These are phyloP conservation scores for Paraconiothyrium brasiliense DNA, from an alignment of 2,329 filamentous ascomycete genomes.

Conservation along the genomic window DNA sequence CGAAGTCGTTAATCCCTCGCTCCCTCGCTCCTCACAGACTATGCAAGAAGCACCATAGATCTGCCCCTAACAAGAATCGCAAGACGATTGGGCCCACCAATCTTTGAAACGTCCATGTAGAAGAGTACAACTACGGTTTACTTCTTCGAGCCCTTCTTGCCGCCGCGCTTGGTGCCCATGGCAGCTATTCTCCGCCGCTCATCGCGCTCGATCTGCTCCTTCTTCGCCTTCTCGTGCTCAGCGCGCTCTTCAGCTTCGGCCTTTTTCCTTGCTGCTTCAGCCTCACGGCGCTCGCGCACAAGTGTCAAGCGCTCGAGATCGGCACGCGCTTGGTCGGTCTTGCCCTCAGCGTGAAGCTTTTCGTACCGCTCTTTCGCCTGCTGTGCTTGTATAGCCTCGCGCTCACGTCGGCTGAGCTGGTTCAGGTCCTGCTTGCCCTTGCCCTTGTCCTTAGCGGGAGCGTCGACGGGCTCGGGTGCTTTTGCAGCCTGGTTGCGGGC, in stretches of 20 bases:
- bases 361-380: conserved; percentile 90
- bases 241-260: conserved; percentile 66
- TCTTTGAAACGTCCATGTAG: neutral
- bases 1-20: conserved; percentile 19
- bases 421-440: conserved; percentile 62
- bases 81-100: neutral
- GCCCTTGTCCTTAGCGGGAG: conserved; percentile 63
- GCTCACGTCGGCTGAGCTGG: conserved; percentile 72
- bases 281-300: conserved; percentile 86
- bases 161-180: conserved; percentile 55
- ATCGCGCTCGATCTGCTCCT: conserved; percentile 58
- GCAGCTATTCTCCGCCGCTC: conserved; percentile 59
- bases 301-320: conserved; percentile 84
- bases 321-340: conserved; percentile 93
- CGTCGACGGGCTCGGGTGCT: conserved; percentile 63
- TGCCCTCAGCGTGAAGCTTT: conserved; percentile 91
- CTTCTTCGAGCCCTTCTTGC: conserved; percentile 52
- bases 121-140: conserved; percentile 21
- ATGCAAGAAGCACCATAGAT: conserved; percentile 36
- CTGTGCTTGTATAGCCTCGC: conserved; percentile 84
- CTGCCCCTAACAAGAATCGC: conserved; percentile 15
- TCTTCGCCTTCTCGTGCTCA: conserved; percentile 65
- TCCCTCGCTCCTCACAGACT: conserved; percentile 30
- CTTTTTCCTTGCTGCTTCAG: conserved; percentile 82
- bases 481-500: conserved; percentile 72